phyloP scores from a whole-genome alignment of 2,329 filamentous ascomycete genomes.

The Aureobasidium sp. region DNA sequence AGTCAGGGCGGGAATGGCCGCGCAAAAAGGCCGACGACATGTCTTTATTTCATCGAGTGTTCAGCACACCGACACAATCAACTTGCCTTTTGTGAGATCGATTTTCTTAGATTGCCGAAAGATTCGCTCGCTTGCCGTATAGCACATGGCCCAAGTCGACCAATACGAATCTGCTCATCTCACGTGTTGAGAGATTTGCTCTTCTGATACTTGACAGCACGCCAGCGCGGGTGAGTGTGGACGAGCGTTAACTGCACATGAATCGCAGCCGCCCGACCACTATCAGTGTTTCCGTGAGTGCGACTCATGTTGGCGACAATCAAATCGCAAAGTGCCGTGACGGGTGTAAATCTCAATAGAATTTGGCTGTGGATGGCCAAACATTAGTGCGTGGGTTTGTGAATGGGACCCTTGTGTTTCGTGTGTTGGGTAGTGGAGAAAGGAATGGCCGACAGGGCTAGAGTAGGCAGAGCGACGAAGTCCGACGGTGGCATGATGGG shows the following conservation, averaged over 20 bases:
- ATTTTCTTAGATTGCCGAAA: not conserved
- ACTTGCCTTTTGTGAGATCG: not conserved
- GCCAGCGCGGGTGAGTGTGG: not conserved
- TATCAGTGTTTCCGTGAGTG: not conserved
- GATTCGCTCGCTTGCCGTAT: not conserved
- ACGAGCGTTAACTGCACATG: not conserved
- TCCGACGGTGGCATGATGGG: not conserved
- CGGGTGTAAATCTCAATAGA: not conserved
- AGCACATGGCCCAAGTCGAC: too few relatives aligned
- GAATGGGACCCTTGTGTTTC: not conserved
- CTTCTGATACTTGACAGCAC: not conserved
- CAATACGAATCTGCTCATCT: not conserved
- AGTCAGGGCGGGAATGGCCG: not conserved
- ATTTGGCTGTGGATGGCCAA: not conserved
- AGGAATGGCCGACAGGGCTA: not conserved
- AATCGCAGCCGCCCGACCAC: not conserved
- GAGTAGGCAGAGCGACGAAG: not conserved
- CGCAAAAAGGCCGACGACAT: not conserved
- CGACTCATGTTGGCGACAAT: not conserved
- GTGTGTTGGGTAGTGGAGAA: not conserved
- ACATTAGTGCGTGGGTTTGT: not conserved
- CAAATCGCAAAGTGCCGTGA: not conserved
- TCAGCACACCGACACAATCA: not conserved
- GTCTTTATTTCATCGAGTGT: not conserved
- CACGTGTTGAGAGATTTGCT: not conserved